Conservation (phyloP, 176 grass and related monocot species). For the Raddia distichophylla region DNA sequence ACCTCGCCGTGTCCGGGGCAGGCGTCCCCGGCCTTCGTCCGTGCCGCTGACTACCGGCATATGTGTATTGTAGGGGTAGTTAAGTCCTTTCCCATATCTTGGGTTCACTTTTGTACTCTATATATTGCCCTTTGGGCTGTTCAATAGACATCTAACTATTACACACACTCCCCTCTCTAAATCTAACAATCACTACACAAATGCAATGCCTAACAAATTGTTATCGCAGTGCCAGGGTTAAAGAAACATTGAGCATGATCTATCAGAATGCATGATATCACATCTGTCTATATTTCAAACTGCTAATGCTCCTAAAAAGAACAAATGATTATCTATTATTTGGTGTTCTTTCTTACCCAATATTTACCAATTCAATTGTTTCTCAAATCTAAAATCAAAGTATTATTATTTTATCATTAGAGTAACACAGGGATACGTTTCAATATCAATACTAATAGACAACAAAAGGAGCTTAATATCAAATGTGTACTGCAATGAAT, state of each 20-base stretch:
- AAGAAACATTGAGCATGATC: neutral
- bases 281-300: neutral
- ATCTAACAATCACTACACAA: constrained; percentile 7
- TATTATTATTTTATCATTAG: neutral
- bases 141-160: too few relatives aligned
- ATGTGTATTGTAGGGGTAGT: too few relatives aligned
- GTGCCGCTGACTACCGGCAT: too few relatives aligned
- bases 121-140: too few relatives aligned
- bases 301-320: neutral
- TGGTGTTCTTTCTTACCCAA: neutral
- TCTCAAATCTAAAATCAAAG: too few relatives aligned
- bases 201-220: neutral
- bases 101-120: too few relatives aligned
- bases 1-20: too few relatives aligned
- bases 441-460: neutral
- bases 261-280: neutral
- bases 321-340: constrained; percentile 13
- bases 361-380: neutral
- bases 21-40: too few relatives aligned
- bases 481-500: neutral
- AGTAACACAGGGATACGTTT: neutral
- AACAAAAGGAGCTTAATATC: neutral
- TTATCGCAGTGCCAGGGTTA: neutral
- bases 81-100: too few relatives aligned
- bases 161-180: too few relatives aligned